phyloP scores from a whole-genome alignment of 2,329 filamentous ascomycete species.

The Teratosphaeria epicoccoides region DNA sequence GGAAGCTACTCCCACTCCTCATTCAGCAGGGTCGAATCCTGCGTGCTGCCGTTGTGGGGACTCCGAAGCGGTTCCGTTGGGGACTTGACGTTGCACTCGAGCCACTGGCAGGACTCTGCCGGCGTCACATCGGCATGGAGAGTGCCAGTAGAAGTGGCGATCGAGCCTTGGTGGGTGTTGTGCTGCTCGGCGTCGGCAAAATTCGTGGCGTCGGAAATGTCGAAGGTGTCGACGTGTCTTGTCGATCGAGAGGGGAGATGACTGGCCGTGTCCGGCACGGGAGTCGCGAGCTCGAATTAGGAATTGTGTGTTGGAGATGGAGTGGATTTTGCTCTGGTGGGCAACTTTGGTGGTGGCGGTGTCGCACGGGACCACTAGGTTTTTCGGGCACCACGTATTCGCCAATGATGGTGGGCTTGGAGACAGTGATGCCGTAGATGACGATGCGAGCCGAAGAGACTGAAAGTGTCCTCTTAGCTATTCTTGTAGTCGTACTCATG shows the following conservation, averaged over 20 bases:
- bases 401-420: conserved; percentile 36
- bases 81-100: conserved; percentile 57
- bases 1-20: conserved; percentile 69
- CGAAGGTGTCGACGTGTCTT: conserved; percentile 60
- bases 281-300: conserved; percentile 57
- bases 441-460: conserved; percentile 44
- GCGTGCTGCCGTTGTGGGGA: conserved; percentile 56
- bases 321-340: conserved; percentile 58
- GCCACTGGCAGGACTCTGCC: conserved; percentile 53
- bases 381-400: conserved; percentile 56
- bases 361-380: conserved; percentile 39
- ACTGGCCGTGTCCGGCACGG: conserved; percentile 47
- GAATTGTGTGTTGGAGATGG: conserved; percentile 53
- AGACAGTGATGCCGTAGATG: conserved; percentile 48
- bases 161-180: conserved; percentile 22
- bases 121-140: conserved; percentile 46
- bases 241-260: conserved; percentile 43
- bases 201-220: conserved; percentile 52
- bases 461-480: background rate
- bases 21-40: conserved; percentile 51
- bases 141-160: conserved; percentile 41
- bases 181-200: conserved; percentile 32
- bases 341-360: conserved; percentile 44
- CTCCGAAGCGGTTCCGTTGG: conserved; percentile 53
- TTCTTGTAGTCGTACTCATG: background rate